Evolutionary conservation across 1,139 yeast species (phyloP), one percentile per base, ranked within the genome.

Genomic region (Spencermartinsiella ligniputridi): DNA sequence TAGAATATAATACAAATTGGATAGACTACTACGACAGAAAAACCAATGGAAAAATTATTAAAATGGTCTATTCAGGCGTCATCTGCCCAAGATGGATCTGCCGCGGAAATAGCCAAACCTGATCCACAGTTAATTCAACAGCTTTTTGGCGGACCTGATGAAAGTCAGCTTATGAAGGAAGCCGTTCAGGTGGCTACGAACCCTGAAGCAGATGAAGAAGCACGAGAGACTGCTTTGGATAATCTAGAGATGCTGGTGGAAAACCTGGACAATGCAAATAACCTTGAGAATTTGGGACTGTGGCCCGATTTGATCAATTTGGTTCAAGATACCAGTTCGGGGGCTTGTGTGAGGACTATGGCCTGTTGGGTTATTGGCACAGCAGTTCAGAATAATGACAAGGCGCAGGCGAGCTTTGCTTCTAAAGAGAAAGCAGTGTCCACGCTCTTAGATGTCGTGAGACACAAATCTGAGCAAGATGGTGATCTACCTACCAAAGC

Each of bases 171-270:
- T 96, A 44, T 79, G 74, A 63, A 82, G 78, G 47, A 67, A 49
- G 57, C 92, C 79, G 58, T 83, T 75, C 63, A 88, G 8, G 82
- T 85, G 13, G 79, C 86, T 5, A 62, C 67, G n/a, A 74, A 78
- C 58, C 76, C 79, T n/a, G 82, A 78, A 38, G 81, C 81, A 16
- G 73, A 74, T 2, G 58, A 76, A 25, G 92, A 53, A 17, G 75
- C 76, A 57, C 82, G 82, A 54, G 74, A 81, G 47, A 76, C 79
- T 13, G 96, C 97, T 0, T 75, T 90, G 50, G 97, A 92, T 52
- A 88, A 89, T 63, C 83, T 90, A 58, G 97, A 92, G 63, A 88
- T 90, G 94, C 72, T 92, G 47, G 84, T 92, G 49, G 98, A 92
- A 62, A 89, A 89, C 60, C 68, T 92, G 53, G 98, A 92, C 64